Percentiles rank a stretch among this genome's conserved stretches.
phyloP scores from a whole-genome alignment of 495 filamentous ascomycete genomes.

The Ramalina peruviana region DNA sequence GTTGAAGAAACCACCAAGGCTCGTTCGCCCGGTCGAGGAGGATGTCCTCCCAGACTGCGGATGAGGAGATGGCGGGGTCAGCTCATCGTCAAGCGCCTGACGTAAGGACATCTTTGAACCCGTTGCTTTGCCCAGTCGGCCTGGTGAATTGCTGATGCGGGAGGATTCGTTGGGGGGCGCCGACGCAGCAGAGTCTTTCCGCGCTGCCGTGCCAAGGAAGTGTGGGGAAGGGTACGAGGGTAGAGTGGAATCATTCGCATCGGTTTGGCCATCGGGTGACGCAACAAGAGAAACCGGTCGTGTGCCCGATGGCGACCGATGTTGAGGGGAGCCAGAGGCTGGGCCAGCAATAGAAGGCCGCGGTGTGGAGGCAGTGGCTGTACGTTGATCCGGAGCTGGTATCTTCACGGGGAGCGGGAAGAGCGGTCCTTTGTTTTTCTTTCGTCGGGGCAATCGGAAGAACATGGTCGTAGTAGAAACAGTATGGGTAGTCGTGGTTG shows the following conservation, averaged over 20 bases:
- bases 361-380: slow-evolving; percentile 11
- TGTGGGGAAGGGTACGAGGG: slow-evolving; percentile 44
- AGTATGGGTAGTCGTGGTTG: slow-evolving; percentile 47
- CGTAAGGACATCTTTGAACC: slow-evolving; percentile 71
- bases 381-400: slow-evolving; percentile 14
- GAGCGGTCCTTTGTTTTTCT: slow-evolving; percentile 68
- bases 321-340: slow-evolving; percentile 9
- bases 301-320: slow-evolving; percentile 10
- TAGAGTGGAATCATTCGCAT: slow-evolving; percentile 29
- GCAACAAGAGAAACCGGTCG: slow-evolving; percentile 21
- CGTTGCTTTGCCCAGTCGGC: slow-evolving; percentile 42
- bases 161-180: slow-evolving; percentile 37
- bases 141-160: slow-evolving; percentile 40
- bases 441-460: slow-evolving; percentile 70
- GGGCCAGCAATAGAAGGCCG: slow-evolving; percentile 6
- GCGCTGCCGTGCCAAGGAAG: slow-evolving; percentile 21
- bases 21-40: slow-evolving; percentile 71
- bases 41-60: slow-evolving; percentile 57
- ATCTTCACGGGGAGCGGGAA: slow-evolving; percentile 72
- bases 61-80: slow-evolving; percentile 41
- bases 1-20: slow-evolving; percentile 76
- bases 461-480: slow-evolving; percentile 54
- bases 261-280: slow-evolving; percentile 19
- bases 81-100: slow-evolving; percentile 40
- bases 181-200: slow-evolving; percentile 52